Percentiles rank a stretch among this genome's conserved stretches.
phyloP scores from a whole-genome alignment of 441 rosid genomes.

The Croton laevigatus region DNA sequence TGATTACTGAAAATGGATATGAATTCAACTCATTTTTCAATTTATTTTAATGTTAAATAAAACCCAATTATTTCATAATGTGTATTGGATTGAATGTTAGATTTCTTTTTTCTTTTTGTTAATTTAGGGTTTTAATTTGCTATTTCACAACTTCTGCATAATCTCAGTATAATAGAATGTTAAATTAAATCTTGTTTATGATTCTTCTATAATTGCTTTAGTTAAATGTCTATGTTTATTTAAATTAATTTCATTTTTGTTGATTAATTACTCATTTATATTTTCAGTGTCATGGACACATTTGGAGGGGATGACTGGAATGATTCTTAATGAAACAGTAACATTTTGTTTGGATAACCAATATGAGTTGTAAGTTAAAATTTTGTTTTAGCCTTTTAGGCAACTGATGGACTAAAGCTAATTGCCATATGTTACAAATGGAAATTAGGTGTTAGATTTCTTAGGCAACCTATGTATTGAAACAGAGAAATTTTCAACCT shows the following conservation, averaged over 20 bases:
- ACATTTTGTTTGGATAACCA: background rate
- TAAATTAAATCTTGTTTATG: background rate
- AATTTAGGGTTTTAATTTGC: too few relatives aligned
- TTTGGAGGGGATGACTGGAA: background rate
- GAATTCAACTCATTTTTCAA: too few relatives aligned
- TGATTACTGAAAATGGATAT: background rate
- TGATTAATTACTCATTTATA: background rate
- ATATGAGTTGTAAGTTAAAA: too few relatives aligned
- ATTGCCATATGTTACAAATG: too few relatives aligned
- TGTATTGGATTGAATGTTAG: too few relatives aligned
- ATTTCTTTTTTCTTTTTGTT: too few relatives aligned
- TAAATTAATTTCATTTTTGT: background rate
- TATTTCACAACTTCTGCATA: too few relatives aligned
- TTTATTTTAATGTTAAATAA: too few relatives aligned
- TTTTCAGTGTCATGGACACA: background rate
- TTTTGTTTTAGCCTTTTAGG: background rate
- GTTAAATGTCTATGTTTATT: background rate
- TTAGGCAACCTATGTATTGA: constrained; percentile 3
- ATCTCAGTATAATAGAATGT: background rate
- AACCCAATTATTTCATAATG: too few relatives aligned
- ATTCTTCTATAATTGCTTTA: background rate
- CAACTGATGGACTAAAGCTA: background rate
- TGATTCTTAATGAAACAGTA: background rate
- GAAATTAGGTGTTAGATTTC: background rate
- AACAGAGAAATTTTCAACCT: background rate